These are phyloP conservation scores for Diaporthe aspalathi DNA, from an alignment of 2,329 filamentous ascomycete genomes.

Conservation along the genomic window DNA sequence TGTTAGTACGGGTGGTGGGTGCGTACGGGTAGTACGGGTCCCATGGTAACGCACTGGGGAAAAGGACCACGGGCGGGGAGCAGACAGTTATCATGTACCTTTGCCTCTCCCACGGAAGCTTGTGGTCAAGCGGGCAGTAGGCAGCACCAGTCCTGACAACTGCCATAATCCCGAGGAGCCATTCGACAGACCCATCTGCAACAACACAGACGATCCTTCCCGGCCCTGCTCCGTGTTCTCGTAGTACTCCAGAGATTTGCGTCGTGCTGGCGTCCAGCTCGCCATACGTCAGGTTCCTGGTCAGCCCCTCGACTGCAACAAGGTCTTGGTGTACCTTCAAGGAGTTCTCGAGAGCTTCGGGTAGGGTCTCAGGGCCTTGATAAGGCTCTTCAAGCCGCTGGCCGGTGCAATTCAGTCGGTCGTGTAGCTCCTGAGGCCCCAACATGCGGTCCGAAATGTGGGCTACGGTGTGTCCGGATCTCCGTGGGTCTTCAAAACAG, in stretches of 20 bases:
- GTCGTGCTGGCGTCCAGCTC: not conserved
- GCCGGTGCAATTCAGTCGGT: not conserved
- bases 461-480: not conserved
- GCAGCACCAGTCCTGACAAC: slow-evolving; percentile 8
- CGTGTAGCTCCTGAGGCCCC: not conserved
- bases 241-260: not conserved
- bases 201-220: not conserved
- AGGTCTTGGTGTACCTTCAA: not conserved
- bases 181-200: not conserved
- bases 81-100: slow-evolving; percentile 3
- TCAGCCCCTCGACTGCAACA: not conserved
- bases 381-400: not conserved
- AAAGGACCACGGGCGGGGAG: not conserved
- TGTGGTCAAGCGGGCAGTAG: slow-evolving; percentile 2
- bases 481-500: not conserved
- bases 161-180: slow-evolving; percentile 2
- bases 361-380: not conserved
- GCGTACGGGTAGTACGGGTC: too few relatives aligned
- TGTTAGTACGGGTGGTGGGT: too few relatives aligned
- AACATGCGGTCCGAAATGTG: not conserved
- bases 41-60: not conserved
- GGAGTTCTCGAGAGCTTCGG: not conserved
- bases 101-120: slow-evolving; percentile 1
- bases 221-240: not conserved
- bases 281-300: not conserved